Conservation (phyloP, 257 asterid genomes). For the Solanum bulbocastanum region DNA sequence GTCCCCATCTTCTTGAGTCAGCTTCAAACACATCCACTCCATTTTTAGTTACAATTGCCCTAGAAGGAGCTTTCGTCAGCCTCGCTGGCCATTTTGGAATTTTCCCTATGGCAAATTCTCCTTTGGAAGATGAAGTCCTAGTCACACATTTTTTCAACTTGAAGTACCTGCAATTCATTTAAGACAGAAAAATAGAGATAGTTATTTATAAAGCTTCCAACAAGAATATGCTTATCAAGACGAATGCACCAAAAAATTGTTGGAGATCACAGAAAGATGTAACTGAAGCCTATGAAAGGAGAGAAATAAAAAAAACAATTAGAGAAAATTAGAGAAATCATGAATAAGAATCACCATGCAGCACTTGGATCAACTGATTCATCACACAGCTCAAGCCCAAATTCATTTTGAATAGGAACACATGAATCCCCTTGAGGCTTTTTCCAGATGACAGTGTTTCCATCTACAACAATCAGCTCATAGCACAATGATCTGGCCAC, state of each 20-base stretch:
- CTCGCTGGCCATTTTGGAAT: conserved; percentile 88
- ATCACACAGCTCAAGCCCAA: conserved; percentile 59
- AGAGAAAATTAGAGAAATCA: background rate
- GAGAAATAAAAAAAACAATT: background rate
- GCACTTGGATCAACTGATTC: conserved; percentile 69
- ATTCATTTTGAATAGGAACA: conserved; percentile 67
- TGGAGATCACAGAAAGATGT: background rate
- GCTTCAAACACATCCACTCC: conserved; percentile 81
- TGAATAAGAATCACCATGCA: conserved; percentile 55
- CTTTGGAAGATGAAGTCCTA: conserved; percentile 49
- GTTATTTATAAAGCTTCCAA: background rate
- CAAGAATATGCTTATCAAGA: background rate
- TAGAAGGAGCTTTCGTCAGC: conserved; percentile 59
- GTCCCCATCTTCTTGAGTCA: conserved; percentile 71
- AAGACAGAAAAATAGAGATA: background rate
- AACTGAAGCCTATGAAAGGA: background rate
- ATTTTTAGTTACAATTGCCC: conserved; percentile 48
- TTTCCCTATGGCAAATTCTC: conserved; percentile 60
- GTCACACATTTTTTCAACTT: conserved; percentile 82
- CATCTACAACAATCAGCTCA: conserved; percentile 85
- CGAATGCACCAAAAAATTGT: background rate
- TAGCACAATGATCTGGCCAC: conserved; percentile 83
- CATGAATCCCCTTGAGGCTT: conserved; percentile 74
- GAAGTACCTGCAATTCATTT: conserved; percentile 49
- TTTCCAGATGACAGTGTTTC: conserved; percentile 95